These are phyloP conservation scores for Aphanocladium album DNA, from an alignment of 2,329 filamentous ascomycete species.

Conservation along the genomic window DNA sequence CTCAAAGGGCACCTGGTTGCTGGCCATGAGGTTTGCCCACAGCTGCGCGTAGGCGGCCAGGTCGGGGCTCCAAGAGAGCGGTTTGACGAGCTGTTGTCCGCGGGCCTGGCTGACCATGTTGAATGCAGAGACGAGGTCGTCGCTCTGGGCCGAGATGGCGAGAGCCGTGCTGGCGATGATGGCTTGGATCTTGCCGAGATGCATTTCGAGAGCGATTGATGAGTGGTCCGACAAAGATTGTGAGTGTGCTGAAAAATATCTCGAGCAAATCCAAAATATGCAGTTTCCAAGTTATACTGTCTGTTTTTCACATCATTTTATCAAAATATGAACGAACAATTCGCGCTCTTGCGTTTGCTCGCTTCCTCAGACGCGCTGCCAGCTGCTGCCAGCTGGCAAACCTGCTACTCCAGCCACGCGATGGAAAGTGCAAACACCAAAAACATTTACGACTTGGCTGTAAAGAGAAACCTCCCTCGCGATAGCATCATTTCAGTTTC, in stretches of 20 bases:
- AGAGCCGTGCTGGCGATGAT: constrained; percentile 12
- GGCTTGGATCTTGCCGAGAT: constrained; percentile 3
- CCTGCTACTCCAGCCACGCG: not conserved
- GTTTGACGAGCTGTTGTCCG: constrained; percentile 21
- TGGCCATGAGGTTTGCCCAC: constrained; percentile 31
- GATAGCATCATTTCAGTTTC: too few species aligned
- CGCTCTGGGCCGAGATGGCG: constrained; percentile 14
- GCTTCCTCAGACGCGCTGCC: not conserved
- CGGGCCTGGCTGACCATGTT: constrained; percentile 29
- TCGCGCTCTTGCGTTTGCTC: constrained; percentile 10
- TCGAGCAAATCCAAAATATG: not conserved
- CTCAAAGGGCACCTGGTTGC: constrained; percentile 24
- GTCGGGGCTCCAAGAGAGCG: constrained; percentile 26
- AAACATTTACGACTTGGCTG: too few species aligned
- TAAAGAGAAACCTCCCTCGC: too few species aligned
- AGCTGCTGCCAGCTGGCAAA: constrained; percentile 3
- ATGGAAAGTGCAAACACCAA: constrained; percentile 10
- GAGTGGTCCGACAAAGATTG: not conserved
- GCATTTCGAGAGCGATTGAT: not conserved
- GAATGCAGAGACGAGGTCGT: constrained; percentile 23
- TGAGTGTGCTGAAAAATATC: not conserved
- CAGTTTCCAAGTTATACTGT: not conserved
- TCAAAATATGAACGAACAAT: not conserved
- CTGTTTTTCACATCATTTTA: not conserved
- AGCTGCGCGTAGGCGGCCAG: constrained; percentile 28